phyloP scores from a whole-genome alignment of 179 eudicot genomes.

The Silene coronaria region DNA sequence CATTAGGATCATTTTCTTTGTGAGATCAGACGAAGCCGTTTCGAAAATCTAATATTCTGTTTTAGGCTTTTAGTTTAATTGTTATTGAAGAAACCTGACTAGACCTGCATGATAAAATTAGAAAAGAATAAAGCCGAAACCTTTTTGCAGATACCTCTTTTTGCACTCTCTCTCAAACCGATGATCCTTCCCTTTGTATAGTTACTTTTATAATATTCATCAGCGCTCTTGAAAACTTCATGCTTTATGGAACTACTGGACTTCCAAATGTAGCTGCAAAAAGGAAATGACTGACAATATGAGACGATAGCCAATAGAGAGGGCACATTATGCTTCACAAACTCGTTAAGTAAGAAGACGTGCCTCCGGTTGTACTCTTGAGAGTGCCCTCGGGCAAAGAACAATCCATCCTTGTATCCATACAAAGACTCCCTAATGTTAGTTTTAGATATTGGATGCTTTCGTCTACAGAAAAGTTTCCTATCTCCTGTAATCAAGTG shows the following conservation, averaged over 20 bases:
- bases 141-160: not conserved
- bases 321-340: no score
- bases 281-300: not conserved
- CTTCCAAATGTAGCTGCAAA: not conserved
- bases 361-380: no score
- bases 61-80: not conserved
- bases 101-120: not conserved
- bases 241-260: not conserved
- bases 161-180: not conserved
- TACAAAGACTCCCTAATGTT: no score
- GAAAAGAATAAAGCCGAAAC: not conserved
- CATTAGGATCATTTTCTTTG: not conserved
- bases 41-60: not conserved
- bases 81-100: not conserved
- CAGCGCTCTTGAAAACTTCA: not conserved
- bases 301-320: not conserved
- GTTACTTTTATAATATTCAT: not conserved
- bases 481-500: not conserved
- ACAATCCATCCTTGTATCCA: no score
- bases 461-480: not conserved
- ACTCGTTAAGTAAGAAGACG: no score
- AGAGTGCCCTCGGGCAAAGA: no score
- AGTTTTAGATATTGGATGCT: not conserved
- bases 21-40: not conserved
- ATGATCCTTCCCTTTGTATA: not conserved